These are phyloP conservation scores for Neurospora cerealis DNA, from an alignment of 495 filamentous ascomycete species.

Conservation along the genomic window DNA sequence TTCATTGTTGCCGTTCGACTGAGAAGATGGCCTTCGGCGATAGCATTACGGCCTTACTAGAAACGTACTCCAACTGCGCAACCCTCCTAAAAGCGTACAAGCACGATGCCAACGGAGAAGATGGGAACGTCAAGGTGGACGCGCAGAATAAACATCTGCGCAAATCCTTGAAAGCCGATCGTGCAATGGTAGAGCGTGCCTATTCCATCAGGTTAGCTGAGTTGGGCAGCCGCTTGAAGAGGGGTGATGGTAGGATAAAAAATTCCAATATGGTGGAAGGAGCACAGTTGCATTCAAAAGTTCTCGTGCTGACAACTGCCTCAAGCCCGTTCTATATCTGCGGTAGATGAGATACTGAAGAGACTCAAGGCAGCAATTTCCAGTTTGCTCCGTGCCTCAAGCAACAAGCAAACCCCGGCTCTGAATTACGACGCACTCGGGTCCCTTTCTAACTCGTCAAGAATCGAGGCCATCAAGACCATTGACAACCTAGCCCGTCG, in stretches of 20 bases:
- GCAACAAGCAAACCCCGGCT: constrained; percentile 9
- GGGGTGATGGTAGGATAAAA: constrained; percentile 22
- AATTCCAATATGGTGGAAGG: background rate
- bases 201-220: constrained; percentile 18
- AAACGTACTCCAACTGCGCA: constrained; percentile 28
- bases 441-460: constrained; percentile 24
- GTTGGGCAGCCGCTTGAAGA: constrained; percentile 15
- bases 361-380: constrained; percentile 17
- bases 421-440: constrained; percentile 28
- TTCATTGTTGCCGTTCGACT: background rate
- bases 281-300: background rate
- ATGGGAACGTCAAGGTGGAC: constrained; percentile 18
- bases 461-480: constrained; percentile 22
- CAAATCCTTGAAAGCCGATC: constrained; percentile 20
- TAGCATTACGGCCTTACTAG: constrained; percentile 19
- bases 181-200: constrained; percentile 16
- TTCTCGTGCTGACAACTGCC: constrained; percentile 1
- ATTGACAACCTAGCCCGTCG: constrained; percentile 26
- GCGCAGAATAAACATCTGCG: constrained; percentile 25
- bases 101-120: constrained; percentile 1
- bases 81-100: constrained; percentile 22
- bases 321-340: constrained; percentile 19
- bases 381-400: constrained; percentile 15
- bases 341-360: constrained; percentile 20
- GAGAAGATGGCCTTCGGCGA: constrained; percentile 19